These are phyloP conservation scores for Pyricularia pennisetigena DNA, from an alignment of 2,329 filamentous ascomycete species.

Conservation along the genomic window DNA sequence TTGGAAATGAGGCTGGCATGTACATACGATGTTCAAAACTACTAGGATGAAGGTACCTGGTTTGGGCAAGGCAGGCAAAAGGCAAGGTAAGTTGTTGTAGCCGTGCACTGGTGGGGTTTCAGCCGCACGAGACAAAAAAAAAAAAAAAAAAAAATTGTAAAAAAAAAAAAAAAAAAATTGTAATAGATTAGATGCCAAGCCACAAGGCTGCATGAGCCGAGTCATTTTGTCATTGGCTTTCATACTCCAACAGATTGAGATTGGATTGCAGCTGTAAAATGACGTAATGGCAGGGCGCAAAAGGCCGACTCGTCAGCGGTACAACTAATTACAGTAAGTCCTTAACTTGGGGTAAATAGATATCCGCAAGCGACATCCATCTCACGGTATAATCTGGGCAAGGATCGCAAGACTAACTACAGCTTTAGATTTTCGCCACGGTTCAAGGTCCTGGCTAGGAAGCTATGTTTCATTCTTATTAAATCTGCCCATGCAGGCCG, in stretches of 20 bases:
- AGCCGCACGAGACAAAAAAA: slow-evolving; percentile 7
- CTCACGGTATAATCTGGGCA: neutral
- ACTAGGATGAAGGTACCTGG: neutral
- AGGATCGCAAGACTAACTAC: too few relatives aligned
- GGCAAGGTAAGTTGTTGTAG: neutral
- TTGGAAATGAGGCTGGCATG: neutral
- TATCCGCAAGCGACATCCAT: neutral
- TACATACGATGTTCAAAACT: neutral
- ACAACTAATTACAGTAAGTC: too few relatives aligned
- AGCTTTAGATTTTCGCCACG: too few relatives aligned
- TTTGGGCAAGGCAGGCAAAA: neutral
- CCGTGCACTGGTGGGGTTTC: neutral
- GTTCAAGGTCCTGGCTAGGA: neutral
- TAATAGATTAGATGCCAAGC: neutral
- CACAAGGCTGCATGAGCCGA: slow-evolving; percentile 5
- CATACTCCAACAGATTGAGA: too few relatives aligned
- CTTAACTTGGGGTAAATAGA: too few relatives aligned
- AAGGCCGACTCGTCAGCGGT: neutral
- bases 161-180: slow-evolving; percentile 18
- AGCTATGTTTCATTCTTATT: neutral
- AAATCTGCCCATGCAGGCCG: neutral
- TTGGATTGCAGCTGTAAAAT: neutral
- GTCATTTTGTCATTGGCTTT: neutral
- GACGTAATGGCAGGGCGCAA: neutral
- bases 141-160: slow-evolving; percentile 19